Base-by-base conservation (phyloP, 1,139 yeast genomes). In the Hyphopichia burtonii region DNA sequence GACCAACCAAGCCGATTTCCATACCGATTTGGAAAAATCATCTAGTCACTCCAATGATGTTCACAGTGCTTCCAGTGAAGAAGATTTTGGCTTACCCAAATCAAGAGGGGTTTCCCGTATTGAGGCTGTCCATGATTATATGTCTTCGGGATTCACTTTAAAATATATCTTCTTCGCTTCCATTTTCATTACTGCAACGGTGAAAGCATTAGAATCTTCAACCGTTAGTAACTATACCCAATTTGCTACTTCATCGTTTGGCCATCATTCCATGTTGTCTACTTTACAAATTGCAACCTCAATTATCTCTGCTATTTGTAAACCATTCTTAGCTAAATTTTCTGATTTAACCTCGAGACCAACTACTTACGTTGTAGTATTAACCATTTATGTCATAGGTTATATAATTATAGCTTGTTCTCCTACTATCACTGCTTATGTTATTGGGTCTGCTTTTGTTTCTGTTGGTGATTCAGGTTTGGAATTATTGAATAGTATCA, bases 121-220 rank as follows among this genome's bases (percentile, higher is more conserved):
- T 41, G 68, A 63, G 36, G 52, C 50, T 30, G 61, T 63, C 19
- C 55, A 53, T 37, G 38, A 44, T 22, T 41, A 52, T 9, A 59
- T 63, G 63, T 15, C 8, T 12, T 4, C 7, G 14, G 14, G 14
- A 19, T 28, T 18, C 14, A 31, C 25, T 5, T 11, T 30, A 3
- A 31, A 19, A 20, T 19, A n/a, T 27, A 34, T 42, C 16, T 46
- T 44, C 28, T 43, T 42, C 10, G 28, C 34, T 8, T 62, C 66
- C 30, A 52, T 71, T 28, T 49, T 69, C 33, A 50, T 71, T n/a
- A 54, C 67, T 41, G 61, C 75, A 5, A 67, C 72, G 60, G 66
- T 63, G 14, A 49, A 54, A 28, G 54, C 71, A 23, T 58, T 74
- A 22, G 74, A 71, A 34, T 54, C 58, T 23, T 60, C 66, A 34